phyloP scores from a whole-genome alignment of 768 basidiomycete species.

The Boletus patriciae region DNA sequence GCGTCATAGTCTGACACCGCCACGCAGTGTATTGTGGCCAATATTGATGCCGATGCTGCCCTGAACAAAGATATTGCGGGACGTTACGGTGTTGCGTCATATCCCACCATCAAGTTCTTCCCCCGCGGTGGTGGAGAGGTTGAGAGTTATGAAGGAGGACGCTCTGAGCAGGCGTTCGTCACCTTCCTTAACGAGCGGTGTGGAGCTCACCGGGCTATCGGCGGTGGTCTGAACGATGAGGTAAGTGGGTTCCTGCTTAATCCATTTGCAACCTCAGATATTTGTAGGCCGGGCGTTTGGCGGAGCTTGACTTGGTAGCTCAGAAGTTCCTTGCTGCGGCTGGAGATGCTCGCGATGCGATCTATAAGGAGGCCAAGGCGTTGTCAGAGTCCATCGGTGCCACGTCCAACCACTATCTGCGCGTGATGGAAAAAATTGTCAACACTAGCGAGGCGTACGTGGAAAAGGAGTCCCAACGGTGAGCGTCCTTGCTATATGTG shows the following conservation, averaged over 20 bases:
- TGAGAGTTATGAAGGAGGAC: slow-evolving; percentile 65
- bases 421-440: slow-evolving; percentile 86
- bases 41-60: slow-evolving; percentile 85
- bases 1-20: slow-evolving; percentile 7
- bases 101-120: slow-evolving; percentile 97
- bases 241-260: slow-evolving; percentile 36
- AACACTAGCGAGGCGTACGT: slow-evolving; percentile 72
- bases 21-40: slow-evolving; percentile 80
- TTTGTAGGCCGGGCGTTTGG: slow-evolving; percentile 74
- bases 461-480: slow-evolving; percentile 86
- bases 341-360: slow-evolving; percentile 52
- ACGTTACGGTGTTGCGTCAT: slow-evolving; percentile 74
- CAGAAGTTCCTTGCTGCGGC: slow-evolving; percentile 67
- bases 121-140: slow-evolving; percentile 65
- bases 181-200: slow-evolving; percentile 82
- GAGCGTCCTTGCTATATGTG: slow-evolving; percentile 16
- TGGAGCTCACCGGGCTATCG: slow-evolving; percentile 78
- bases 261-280: slow-evolving; percentile 2
- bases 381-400: slow-evolving; percentile 50
- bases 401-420: slow-evolving; percentile 75
- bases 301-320: slow-evolving; percentile 77
- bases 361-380: slow-evolving; percentile 63
- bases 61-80: slow-evolving; percentile 69
- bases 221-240: slow-evolving; percentile 75
- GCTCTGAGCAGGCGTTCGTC: slow-evolving; percentile 75